Base-by-base conservation (phyloP, 352 stramenopile genomes). In the Globisporangium paddicum region DNA sequence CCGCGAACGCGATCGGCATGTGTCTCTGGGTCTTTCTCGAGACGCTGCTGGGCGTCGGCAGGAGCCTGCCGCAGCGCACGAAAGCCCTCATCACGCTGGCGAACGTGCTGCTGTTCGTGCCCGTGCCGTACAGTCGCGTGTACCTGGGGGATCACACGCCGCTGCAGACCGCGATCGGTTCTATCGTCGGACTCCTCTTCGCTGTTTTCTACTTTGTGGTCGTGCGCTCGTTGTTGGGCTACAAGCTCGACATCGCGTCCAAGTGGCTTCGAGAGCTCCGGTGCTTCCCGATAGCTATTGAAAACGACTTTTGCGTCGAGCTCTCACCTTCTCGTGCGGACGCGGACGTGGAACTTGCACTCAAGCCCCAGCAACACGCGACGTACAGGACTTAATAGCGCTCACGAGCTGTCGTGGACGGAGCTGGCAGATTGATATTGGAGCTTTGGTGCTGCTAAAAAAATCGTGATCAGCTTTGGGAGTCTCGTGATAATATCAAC, bases 61-160 rank as follows among this genome's bases (percentile, higher is more conserved):
- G 62, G 13, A 21, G 46, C 38, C 75, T 65, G 65, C 55, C 60
- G 9, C 19, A 37, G 8, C 19, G 26, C 18, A 63, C 50, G n/a
- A 69, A 79, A 37, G 38, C 45, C 6, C 19, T 38, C 25, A n/a
- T 51, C 14, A 64, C 58, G 26, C 28, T 58, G 18, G 57, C 50
- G 0, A 48, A 49, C 21, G 13, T 72, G 16, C 50, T 75, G 26
- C 45, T 86, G 35, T 77, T 86, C 25, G 64, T 72, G 16, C 72
- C 74, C 0, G 74, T 87, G 5, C 77, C 77, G 0, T 87, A 81
- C 68, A 82, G 74, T 49, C 77, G 77, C 60, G 53, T 84, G 54
- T 82, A 87, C 60, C 40, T 87, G 40, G 77, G 77, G 26, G 77
- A 87, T 62, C 77, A 87, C 70, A 81, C 73, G 38, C 46, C 52